Percentiles rank a stretch among this genome's conserved stretches.
Evolutionary conservation across 2,329 filamentous ascomycete genomes (phyloP).

Genomic region (Ophiostoma ips): DNA sequence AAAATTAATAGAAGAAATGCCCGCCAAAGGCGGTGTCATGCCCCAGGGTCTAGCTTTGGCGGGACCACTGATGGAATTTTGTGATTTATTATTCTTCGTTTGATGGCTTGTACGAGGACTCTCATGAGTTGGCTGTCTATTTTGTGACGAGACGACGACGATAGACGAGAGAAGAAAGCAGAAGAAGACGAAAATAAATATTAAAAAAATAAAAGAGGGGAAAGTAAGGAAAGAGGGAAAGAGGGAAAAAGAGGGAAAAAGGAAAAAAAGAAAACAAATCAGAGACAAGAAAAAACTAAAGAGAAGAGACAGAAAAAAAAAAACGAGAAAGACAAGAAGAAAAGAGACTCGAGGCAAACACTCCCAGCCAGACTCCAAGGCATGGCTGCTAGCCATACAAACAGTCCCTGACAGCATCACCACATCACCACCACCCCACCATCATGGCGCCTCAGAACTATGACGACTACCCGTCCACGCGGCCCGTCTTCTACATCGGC

Average conservation of each 20-base stretch:
- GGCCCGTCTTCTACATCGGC: constrained; percentile 50
- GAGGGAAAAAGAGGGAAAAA: not conserved
- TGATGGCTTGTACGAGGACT: too few relatives aligned
- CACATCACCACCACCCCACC: not conserved
- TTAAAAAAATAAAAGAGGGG: not conserved
- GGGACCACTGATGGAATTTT: too few relatives aligned
- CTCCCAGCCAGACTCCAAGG: too few relatives aligned
- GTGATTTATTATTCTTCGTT: too few relatives aligned
- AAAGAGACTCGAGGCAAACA: not conserved
- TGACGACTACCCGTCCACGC: constrained; percentile 17
- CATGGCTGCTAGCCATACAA: constrained; percentile 1
- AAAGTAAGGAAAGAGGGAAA: not conserved
- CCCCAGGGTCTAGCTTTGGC: too few relatives aligned
- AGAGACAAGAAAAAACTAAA: not conserved
- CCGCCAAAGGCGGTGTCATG: too few relatives aligned
- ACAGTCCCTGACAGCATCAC: not conserved
- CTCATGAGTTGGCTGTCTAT: too few relatives aligned
- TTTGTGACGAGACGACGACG: too few relatives aligned
- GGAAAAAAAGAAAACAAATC: not conserved
- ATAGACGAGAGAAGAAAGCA: too few relatives aligned
- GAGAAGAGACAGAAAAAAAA: too few relatives aligned
- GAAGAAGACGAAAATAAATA: too few relatives aligned
- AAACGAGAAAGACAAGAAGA: not conserved
- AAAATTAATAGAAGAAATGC: too few relatives aligned
- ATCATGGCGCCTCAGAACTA: constrained; percentile 11